A percentile compares a stretch with the other conserved stretches of the same genome.
Conservation (phyloP, 2,329 filamentous ascomycete species). For the Curvularia spicifera region DNA sequence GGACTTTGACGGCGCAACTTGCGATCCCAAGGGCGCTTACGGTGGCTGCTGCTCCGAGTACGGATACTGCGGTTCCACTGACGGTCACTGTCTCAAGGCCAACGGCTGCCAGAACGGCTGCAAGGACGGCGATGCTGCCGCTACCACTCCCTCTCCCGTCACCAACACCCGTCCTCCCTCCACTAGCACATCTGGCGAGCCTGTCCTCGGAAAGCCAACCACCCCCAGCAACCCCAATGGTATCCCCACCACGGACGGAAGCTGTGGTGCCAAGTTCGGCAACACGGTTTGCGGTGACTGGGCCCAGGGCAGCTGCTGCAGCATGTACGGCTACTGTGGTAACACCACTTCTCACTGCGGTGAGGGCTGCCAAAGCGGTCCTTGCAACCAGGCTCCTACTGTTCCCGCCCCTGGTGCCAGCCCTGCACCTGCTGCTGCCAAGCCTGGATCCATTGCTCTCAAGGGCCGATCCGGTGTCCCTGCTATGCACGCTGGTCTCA, state of each 20-base stretch:
- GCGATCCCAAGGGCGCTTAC: slow-evolving; percentile 49
- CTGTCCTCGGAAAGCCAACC: slow-evolving; percentile 46
- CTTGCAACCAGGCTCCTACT: slow-evolving; percentile 53
- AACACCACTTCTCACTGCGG: slow-evolving; percentile 60
- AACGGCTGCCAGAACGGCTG: slow-evolving; percentile 53
- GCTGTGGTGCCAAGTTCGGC: slow-evolving; percentile 59
- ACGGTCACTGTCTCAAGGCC: slow-evolving; percentile 46
- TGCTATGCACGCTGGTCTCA: slow-evolving; percentile 66
- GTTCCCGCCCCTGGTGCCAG: slow-evolving; percentile 52
- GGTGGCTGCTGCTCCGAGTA: slow-evolving; percentile 51
- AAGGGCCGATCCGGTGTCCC: slow-evolving; percentile 66
- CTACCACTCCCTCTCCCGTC: slow-evolving; percentile 18
- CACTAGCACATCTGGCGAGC: slow-evolving; percentile 44
- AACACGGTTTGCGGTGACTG: slow-evolving; percentile 61
- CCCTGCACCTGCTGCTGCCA: slow-evolving; percentile 55
- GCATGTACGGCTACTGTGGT: slow-evolving; percentile 64
- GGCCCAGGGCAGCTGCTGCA: slow-evolving; percentile 61
- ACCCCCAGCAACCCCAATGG: slow-evolving; percentile 31
- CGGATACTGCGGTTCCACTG: slow-evolving; percentile 48
- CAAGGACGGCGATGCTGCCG: slow-evolving; percentile 25
- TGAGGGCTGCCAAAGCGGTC: slow-evolving; percentile 61
- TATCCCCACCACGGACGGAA: slow-evolving; percentile 58
- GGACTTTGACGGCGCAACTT: slow-evolving; percentile 49
- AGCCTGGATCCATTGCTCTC: slow-evolving; percentile 56
- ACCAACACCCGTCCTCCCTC: slow-evolving; percentile 39